These are phyloP conservation scores for Taiozyma sp. DNA, from an alignment of 1,139 yeast species.

Conservation along the genomic window DNA sequence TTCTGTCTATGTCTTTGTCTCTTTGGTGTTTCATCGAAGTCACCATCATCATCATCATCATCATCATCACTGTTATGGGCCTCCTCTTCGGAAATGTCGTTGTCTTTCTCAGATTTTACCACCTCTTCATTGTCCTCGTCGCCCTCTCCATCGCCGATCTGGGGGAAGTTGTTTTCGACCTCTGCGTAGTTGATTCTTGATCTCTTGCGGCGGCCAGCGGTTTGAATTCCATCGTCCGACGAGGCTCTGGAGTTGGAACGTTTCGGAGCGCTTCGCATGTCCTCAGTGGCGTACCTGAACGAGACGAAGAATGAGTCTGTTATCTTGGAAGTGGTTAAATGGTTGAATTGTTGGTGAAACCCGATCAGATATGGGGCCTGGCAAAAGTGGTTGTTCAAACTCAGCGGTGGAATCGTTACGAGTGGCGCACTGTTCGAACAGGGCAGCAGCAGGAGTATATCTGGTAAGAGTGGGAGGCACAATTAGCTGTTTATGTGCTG, in stretches of 20 bases:
- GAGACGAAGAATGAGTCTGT: conserved; percentile 4
- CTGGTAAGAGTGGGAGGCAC: background rate
- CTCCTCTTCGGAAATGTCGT: conserved; percentile 3
- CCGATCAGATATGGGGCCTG: background rate
- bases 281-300: conserved; percentile 8
- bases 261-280: conserved; percentile 13
- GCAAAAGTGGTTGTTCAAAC: background rate
- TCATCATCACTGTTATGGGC: conserved; percentile 26
- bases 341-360: background rate
- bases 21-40: conserved; percentile 7
- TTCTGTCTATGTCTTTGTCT: conserved; percentile 1
- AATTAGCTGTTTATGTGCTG: background rate
- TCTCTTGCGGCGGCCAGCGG: conserved; percentile 13
- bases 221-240: conserved; percentile 4
- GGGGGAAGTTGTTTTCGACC: conserved; percentile 27
- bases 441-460: background rate
- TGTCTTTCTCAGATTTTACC: background rate
- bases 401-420: background rate
- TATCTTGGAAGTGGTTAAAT: conserved; percentile 5
- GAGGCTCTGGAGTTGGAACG: conserved; percentile 1
- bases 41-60: conserved; percentile 28
- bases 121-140: conserved; percentile 21
- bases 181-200: conserved; percentile 24
- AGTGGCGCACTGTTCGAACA: background rate
- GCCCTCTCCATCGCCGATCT: conserved; percentile 23